phyloP scores from a whole-genome alignment of 2,329 filamentous ascomycete species.

The Pleoardoris graminearum region DNA sequence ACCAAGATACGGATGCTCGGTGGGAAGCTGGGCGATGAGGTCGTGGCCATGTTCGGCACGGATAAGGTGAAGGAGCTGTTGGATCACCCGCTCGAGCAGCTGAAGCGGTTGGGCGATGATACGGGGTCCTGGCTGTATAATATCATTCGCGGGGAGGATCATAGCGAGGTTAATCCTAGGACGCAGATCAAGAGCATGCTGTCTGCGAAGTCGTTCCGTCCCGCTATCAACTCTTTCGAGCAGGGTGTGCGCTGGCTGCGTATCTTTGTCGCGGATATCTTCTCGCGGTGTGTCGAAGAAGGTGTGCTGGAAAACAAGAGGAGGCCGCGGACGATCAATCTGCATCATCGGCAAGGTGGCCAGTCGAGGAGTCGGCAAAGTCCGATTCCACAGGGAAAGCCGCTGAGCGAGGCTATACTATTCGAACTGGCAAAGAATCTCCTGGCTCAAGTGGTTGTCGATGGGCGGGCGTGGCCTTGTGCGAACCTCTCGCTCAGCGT shows the following conservation, averaged over 20 bases:
- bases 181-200: slow-evolving; percentile 98
- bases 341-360: slow-evolving; percentile 76
- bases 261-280: slow-evolving; percentile 92
- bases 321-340: slow-evolving; percentile 79
- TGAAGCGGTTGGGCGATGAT: slow-evolving; percentile 78
- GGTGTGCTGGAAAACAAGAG: slow-evolving; percentile 85
- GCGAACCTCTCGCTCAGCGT: slow-evolving; percentile 87
- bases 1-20: slow-evolving; percentile 95
- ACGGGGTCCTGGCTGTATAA: slow-evolving; percentile 85
- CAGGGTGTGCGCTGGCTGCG: slow-evolving; percentile 83
- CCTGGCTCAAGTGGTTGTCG: slow-evolving; percentile 74
- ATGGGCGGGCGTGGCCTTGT: slow-evolving; percentile 86
- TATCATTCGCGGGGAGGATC: slow-evolving; percentile 82
- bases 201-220: slow-evolving; percentile 92
- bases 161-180: slow-evolving; percentile 83
- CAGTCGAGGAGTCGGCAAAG: slow-evolving; percentile 75
- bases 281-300: slow-evolving; percentile 85
- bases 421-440: slow-evolving; percentile 77
- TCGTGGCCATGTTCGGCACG: slow-evolving; percentile 78
- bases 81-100: slow-evolving; percentile 71
- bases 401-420: slow-evolving; percentile 71
- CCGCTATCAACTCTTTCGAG: slow-evolving; percentile 75
- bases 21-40: slow-evolving; percentile 88
- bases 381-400: slow-evolving; percentile 75
- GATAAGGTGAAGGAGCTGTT: slow-evolving; percentile 78